These are phyloP conservation scores for Zoysia japonica DNA, from an alignment of 176 grass and related monocot species.

Conservation along the genomic window DNA sequence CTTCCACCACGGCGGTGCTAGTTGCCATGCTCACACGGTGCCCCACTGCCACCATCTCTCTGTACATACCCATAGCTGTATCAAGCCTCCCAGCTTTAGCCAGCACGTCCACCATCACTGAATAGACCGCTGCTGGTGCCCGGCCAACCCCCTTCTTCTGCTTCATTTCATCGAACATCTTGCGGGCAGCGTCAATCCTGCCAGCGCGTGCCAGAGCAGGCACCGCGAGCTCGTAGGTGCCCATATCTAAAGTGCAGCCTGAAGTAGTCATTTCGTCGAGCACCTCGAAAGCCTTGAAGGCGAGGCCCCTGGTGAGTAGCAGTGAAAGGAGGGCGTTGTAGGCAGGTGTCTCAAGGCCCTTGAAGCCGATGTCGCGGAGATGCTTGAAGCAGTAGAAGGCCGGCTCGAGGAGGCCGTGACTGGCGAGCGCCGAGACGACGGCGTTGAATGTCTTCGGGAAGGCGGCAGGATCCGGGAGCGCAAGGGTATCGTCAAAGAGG, in stretches of 20 bases:
- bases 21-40: slow-evolving; percentile 52
- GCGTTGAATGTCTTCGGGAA: slow-evolving; percentile 69
- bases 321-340: slow-evolving; percentile 88
- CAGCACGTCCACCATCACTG: slow-evolving; percentile 75
- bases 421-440: slow-evolving; percentile 55
- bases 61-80: slow-evolving; percentile 76
- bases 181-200: slow-evolving; percentile 72
- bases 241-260: slow-evolving; percentile 48
- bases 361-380: slow-evolving; percentile 61
- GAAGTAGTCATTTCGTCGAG: slow-evolving; percentile 69
- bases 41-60: slow-evolving; percentile 72
- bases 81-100: slow-evolving; percentile 85
- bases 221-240: slow-evolving; percentile 82
- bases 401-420: slow-evolving; percentile 61
- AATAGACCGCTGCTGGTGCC: slow-evolving; percentile 52
- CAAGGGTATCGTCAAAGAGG: slow-evolving; percentile 66
- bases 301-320: slow-evolving; percentile 73
- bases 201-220: slow-evolving; percentile 74
- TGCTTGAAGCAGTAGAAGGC: slow-evolving; percentile 90
- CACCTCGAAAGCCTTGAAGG: slow-evolving; percentile 91
- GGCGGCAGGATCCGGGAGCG: slow-evolving; percentile 52
- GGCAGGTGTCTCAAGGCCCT: slow-evolving; percentile 48
- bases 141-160: slow-evolving; percentile 35
- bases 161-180: slow-evolving; percentile 89
- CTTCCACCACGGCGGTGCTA: slow-evolving; percentile 70